These are phyloP conservation scores for Pythium plurisporium DNA, from an alignment of 352 stramenopile species.

Conservation along the genomic window DNA sequence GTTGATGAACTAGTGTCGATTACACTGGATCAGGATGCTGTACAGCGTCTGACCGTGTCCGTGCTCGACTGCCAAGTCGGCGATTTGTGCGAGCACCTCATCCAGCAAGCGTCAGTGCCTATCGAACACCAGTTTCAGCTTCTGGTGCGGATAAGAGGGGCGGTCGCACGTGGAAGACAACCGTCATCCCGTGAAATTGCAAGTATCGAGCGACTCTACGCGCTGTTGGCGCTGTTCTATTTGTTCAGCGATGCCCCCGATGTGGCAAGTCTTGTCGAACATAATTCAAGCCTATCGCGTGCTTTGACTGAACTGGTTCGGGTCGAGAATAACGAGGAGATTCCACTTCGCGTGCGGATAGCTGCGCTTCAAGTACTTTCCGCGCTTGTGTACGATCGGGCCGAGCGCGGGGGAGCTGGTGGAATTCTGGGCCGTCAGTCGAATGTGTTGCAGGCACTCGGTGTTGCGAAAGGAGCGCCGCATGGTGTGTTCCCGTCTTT, in stretches of 20 bases:
- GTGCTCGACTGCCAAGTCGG: background rate
- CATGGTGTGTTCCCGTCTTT: constrained; percentile 81
- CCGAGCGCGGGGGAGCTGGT: constrained; percentile 55
- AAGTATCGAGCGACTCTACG: constrained; percentile 65
- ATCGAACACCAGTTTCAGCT: constrained; percentile 69
- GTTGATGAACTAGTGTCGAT: constrained; percentile 13
- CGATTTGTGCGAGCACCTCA: constrained; percentile 47
- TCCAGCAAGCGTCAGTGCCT: constrained; percentile 48
- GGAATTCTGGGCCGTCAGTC: constrained; percentile 74
- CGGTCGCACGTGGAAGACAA: constrained; percentile 28
- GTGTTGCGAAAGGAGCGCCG: constrained; percentile 70
- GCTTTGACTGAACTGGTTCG: constrained; percentile 71
- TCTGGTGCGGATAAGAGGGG: constrained; percentile 56
- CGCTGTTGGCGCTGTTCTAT: constrained; percentile 70
- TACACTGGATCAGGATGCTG: background rate
- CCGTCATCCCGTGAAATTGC: constrained; percentile 35
- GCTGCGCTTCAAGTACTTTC: constrained; percentile 67
- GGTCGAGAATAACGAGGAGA: constrained; percentile 56
- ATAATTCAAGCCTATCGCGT: constrained; percentile 70
- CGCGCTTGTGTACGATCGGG: constrained; percentile 72
- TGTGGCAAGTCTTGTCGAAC: constrained; percentile 73
- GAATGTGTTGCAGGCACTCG: constrained; percentile 69
- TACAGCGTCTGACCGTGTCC: background rate
- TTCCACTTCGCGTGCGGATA: constrained; percentile 56
- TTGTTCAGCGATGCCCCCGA: constrained; percentile 72